Base-by-base conservation (phyloP, 768 basidiomycete genomes). In the Agaricus blazei region DNA sequence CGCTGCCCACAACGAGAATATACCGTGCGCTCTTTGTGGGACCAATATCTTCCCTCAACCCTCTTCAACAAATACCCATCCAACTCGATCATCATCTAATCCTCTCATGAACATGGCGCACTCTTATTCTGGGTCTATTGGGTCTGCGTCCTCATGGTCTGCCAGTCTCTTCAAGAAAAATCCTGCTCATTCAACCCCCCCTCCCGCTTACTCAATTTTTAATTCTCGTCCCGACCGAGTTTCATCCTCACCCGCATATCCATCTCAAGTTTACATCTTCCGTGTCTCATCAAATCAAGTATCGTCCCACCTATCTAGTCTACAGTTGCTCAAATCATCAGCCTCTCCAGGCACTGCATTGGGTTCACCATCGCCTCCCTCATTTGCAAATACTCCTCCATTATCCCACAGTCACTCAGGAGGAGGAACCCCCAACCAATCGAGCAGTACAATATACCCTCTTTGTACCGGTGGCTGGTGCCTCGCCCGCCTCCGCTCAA, bases 381-480 rank as follows among this genome's bases (percentile, higher is more conserved):
- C 60, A 34, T 24, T 57, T 55, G 11, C 51, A 59, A 15, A 66
- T 62, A 49, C 64, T 26, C 24, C 38, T 12, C 9, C 54, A 6
- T 19, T 23, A 41, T 34, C 47, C 2, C 27, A 48, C 14, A 24
- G 38, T 19, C 23, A 46, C 7, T 19, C 41, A 11, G 40, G 46
- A 7, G 37, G 43, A 9, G 54, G 47, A 29, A 14, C 54, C 1
- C 8, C 54, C 36, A 24, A 46, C 40, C 54, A 55, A 42, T 48
- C 49, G 57, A 72, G 53, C 63, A 68, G 77, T 29, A 77, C 82
- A 2, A 76, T 86, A 15, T 90, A 96, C 67, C 91, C 94, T 1
- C 73, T 97, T 2, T 97, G 93, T 63, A 73, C 79, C 9, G 82
- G 80, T 15, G 85, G 89, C n/a, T 96, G 93, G 87, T 96, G 93